Evolutionary conservation across 2,329 filamentous ascomycete species (phyloP).

Genomic region (Talaromyces funiculosus): DNA sequence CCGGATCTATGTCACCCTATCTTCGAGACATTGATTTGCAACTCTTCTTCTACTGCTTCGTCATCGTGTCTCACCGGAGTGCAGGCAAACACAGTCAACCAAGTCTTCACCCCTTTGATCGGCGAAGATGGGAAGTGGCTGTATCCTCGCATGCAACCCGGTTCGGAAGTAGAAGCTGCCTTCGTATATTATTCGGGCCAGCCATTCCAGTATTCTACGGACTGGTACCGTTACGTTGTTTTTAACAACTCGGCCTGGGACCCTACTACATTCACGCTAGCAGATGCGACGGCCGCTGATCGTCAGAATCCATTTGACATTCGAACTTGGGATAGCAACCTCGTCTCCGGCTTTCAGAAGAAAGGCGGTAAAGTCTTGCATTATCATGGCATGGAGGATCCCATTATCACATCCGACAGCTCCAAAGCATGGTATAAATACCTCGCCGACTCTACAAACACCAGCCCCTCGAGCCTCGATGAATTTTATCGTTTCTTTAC

Average conservation of each 20-base stretch:
- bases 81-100: not conserved
- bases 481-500: constrained; percentile 46
- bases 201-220: constrained; percentile 28
- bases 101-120: not conserved
- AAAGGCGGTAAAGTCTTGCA: constrained; percentile 40
- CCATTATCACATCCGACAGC: constrained; percentile 49
- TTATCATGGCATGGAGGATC: constrained; percentile 41
- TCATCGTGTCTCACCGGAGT: not conserved
- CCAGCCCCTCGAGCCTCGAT: constrained; percentile 28
- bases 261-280: not conserved
- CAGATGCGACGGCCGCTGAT: not conserved
- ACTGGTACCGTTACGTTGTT: constrained; percentile 7
- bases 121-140: constrained; percentile 20
- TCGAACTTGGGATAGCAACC: constrained; percentile 36
- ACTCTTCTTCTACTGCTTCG: not conserved
- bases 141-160: constrained; percentile 34
- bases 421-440: constrained; percentile 50
- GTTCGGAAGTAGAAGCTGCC: constrained; percentile 23
- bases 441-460: constrained; percentile 36
- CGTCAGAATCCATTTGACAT: constrained; percentile 21
- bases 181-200: constrained; percentile 38
- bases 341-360: constrained; percentile 29
- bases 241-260: constrained; percentile 3
- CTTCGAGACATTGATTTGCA: not conserved
- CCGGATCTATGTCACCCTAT: constrained; percentile 20